phyloP scores from a whole-genome alignment of 2,329 filamentous ascomycete species.

The Xenosphaeropsis pyriputrescens region DNA sequence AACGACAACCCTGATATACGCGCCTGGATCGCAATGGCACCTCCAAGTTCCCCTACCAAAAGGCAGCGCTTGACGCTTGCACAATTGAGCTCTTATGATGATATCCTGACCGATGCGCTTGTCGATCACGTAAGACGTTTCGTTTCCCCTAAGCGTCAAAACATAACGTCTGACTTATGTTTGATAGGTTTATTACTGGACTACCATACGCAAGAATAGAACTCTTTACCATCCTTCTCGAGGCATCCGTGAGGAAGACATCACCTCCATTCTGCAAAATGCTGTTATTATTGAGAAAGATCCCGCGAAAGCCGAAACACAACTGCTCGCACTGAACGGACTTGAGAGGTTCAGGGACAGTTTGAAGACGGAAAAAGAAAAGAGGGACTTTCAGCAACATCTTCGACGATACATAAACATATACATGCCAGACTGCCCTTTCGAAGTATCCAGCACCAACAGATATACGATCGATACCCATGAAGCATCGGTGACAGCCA shows the following conservation, averaged over 20 bases:
- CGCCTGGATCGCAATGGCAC: constrained; percentile 20
- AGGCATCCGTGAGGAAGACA: constrained; percentile 53
- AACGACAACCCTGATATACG: not conserved
- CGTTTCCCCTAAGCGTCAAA: not conserved
- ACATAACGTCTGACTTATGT: constrained; percentile 2
- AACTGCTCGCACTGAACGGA: constrained; percentile 58
- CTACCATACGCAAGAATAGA: constrained; percentile 86
- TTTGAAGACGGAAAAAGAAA: constrained; percentile 63
- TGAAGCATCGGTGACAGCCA: constrained; percentile 76
- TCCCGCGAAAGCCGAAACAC: constrained; percentile 51
- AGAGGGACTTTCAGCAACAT: constrained; percentile 74
- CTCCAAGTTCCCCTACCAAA: constrained; percentile 31
- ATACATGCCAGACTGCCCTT: constrained; percentile 86
- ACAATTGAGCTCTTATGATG: constrained; percentile 86
- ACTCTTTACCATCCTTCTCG: constrained; percentile 74
- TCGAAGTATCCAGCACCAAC: constrained; percentile 87
- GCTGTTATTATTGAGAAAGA: constrained; percentile 66
- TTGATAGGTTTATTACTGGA: constrained; percentile 83
- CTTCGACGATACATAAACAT: constrained; percentile 84
- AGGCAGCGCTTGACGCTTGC: constrained; percentile 69
- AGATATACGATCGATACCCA: constrained; percentile 85
- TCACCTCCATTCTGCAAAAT: constrained; percentile 43
- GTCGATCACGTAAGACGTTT: constrained; percentile 64
- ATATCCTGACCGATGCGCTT: constrained; percentile 86
- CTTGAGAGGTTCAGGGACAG: constrained; percentile 54